Base-by-base conservation (phyloP, 2,329 filamentous ascomycete species). In the Fusarium hainanense region DNA sequence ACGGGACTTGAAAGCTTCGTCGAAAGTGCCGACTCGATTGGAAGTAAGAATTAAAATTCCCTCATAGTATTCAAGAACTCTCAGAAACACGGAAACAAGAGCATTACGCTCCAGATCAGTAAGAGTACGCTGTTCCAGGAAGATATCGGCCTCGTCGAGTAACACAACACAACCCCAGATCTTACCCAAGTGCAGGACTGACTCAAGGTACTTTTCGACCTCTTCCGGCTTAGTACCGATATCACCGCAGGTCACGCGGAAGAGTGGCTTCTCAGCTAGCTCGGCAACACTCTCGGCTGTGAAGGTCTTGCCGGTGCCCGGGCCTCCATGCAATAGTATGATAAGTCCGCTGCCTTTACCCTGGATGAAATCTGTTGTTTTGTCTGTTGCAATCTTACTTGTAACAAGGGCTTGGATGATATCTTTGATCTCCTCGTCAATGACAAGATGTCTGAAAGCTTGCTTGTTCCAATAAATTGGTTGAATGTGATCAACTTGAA, bases 1-100 rank as follows among this genome's bases (percentile, higher is more conserved):
- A 1, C 58, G 63, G 6, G 63, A 66, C 7, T 58, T 62, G 27
- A 62, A 62, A 11, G 78, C 78, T 57, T 78, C 77, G 44, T 81
- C 79, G 9, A 81, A 78, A 1, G 75, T 76, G 2, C 69, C 76
- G 0, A 81, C 77, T 11, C 79, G 75, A 37, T 81, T 81, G 4
- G 76, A 77, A 0, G 78, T 81, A 1, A 81, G 65, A 34, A 81
- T 77, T 0, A 81, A 54, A 27, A 81, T 80, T 3, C 80, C 78
- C 10, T 72, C 69, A 46, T 79, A 80, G 47, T 79, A 80, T 40
- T 80, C 79, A 0, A 81, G 71, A 0, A 34, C 32, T 4, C 79
- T 74, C 4, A 81, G 63, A 46, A 82, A 80, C 0, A 81, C 79
- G 44, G 48, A 70, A 1, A 76, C 69, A 3, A 75, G 50, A 4